Base-by-base conservation (phyloP, 345 rosid genomes). In the Citrus trifoliata region DNA sequence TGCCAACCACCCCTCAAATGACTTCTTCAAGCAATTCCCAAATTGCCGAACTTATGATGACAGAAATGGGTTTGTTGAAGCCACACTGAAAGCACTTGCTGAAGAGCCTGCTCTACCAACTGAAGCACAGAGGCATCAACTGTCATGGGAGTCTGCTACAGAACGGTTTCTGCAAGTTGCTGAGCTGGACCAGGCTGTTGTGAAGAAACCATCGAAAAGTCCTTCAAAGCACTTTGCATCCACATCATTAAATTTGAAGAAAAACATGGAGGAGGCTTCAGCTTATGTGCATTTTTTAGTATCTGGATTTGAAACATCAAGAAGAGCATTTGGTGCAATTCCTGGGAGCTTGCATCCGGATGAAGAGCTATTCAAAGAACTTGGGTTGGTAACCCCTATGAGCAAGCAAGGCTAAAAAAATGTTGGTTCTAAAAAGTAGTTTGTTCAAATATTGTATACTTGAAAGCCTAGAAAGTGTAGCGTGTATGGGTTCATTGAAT, bases 131-230 rank as follows among this genome's bases (percentile, higher is more conserved):
- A 89, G 93, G 65, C 85, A 88, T 79, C 89, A 89, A 58, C 85
- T 95, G 56, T 92, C 98, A 7, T 93, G 98, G 98, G 97, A 96
- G 80, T 91, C 97, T 4, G 98, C 99, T 51, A 93, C 97, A 2
- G 86, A 91, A 53, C 85, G 97, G 74, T 96, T 96, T 84, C 77
- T 95, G 77, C 82, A 69, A 75, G 90, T 83, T 67, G 80, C 91
- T 22, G 89, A 84, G 76, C 81, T 93, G 53, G 86, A 82, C 46
- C 77, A 77, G 73, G 78, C 37, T 25, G 60, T 24, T 32, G 62
- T 35, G 55, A 80, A n/a, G 32, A 59, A 62, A 73, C 28, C n/a
- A 25, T 76, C 32, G 38, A 76, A 68, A 79, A 42, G 10, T 70
- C 71, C 81, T 30, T 48, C 85, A 19, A 84, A 85, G 75, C 56